phyloP scores from a whole-genome alignment of 148 eudicot species.

The Bassia scoparia region DNA sequence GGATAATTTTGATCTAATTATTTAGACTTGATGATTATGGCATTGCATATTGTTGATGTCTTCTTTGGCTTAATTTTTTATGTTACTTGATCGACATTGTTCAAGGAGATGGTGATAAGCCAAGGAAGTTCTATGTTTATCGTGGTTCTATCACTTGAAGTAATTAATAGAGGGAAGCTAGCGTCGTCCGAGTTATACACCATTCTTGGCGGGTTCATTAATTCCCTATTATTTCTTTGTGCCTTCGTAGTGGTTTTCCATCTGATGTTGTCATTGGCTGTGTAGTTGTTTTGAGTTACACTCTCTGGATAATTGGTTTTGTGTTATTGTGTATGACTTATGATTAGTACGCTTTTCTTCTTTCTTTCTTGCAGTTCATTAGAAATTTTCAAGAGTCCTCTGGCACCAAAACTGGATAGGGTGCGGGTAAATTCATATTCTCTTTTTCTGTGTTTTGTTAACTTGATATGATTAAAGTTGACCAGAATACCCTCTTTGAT shows the following conservation, averaged over 20 bases:
- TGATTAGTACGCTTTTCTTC: not conserved
- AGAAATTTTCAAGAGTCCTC: conserved; percentile 75
- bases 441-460: not conserved
- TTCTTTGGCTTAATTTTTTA: not conserved
- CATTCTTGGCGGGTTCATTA: conserved; percentile 84
- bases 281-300: not conserved
- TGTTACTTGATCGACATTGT: not conserved
- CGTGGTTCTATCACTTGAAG: conserved; percentile 72
- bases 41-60: not conserved
- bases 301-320: not conserved
- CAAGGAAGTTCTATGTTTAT: conserved; percentile 81
- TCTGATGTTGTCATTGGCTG: not conserved
- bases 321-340: not conserved
- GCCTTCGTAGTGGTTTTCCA: conserved; percentile 52
- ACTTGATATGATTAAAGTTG: conserved; percentile 29
- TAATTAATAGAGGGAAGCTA: conserved; percentile 67
- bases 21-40: not conserved
- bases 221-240: conserved; percentile 61
- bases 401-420: conserved; percentile 86
- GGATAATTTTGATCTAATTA: not conserved
- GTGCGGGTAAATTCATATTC: conserved; percentile 55
- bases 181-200: conserved; percentile 83
- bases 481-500: conserved; percentile 48
- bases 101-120: conserved; percentile 59
- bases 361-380: conserved; percentile 51